A percentile compares a stretch with the other conserved stretches of the same genome.
Evolutionary conservation across 2,329 filamentous ascomycete species (phyloP).

Genomic region (Raffaelea deltoideospora): DNA sequence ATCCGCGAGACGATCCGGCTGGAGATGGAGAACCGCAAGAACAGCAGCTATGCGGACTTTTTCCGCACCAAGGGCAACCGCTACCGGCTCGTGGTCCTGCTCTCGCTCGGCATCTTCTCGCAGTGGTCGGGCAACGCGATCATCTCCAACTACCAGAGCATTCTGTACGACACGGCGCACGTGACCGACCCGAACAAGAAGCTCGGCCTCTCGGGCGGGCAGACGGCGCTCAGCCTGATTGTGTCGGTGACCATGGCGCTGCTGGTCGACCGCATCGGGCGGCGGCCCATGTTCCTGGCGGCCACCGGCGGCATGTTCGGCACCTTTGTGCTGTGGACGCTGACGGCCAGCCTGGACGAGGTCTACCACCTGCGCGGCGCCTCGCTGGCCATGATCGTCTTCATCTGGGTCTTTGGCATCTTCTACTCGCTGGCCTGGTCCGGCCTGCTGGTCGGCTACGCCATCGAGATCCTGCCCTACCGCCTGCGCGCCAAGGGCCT

Average conservation of each 20-base stretch:
- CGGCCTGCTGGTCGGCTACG: conserved; percentile 25
- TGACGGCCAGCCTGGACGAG: no score
- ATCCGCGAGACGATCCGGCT: conserved; percentile 48
- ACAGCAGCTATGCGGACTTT: conserved; percentile 45
- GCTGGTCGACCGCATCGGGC: conserved; percentile 18
- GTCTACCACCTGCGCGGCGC: conserved; percentile 14
- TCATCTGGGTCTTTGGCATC: no score
- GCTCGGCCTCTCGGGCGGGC: conserved; percentile 39
- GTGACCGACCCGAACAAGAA: conserved; percentile 42
- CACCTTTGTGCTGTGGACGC: conserved; percentile 24
- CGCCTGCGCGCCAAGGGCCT: conserved; percentile 19
- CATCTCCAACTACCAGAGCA: conserved; percentile 51
- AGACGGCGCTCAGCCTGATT: conserved; percentile 41
- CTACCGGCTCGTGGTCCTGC: conserved; percentile 44
- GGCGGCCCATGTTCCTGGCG: conserved; percentile 20
- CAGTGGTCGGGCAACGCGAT: conserved; percentile 54
- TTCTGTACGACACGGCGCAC: conserved; percentile 45
- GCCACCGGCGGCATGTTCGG: conserved; percentile 23
- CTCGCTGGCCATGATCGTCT: conserved; percentile 17
- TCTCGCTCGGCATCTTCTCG: conserved; percentile 50
- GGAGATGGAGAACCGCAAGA: conserved; percentile 32
- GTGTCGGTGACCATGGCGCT: conserved; percentile 30
- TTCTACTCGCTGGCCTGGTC: conserved; percentile 22
- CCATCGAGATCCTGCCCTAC: conserved; percentile 27
- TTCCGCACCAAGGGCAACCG: conserved; percentile 46